Evolutionary conservation across 208 protist species (phyloP).

Genomic region (Entamoeba moshkovskii): DNA sequence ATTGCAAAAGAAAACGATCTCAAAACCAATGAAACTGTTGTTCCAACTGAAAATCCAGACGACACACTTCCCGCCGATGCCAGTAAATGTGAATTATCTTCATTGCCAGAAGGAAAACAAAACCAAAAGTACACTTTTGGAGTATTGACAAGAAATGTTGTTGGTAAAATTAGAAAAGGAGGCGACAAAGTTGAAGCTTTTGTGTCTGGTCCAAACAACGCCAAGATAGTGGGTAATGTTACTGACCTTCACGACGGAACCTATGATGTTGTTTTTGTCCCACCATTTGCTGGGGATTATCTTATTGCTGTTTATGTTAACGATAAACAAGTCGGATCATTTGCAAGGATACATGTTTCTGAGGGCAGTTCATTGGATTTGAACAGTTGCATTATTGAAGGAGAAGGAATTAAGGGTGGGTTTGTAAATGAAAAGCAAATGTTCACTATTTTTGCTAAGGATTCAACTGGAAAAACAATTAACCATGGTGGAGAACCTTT

Average conservation of each 20-base stretch:
- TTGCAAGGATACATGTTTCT: neutral
- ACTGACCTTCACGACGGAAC: neutral
- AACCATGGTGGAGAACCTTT: neutral
- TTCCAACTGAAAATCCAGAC: neutral
- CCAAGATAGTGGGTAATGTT: neutral
- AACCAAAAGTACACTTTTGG: neutral
- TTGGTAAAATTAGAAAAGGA: neutral
- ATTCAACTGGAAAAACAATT: neutral
- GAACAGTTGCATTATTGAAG: neutral
- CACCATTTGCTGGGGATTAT: neutral
- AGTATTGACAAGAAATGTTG: neutral
- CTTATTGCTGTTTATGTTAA: neutral
- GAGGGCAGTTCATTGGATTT: neutral
- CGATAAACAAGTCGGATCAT: neutral
- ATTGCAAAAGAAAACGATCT: neutral
- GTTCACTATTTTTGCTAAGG: neutral
- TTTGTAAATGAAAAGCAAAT: neutral
- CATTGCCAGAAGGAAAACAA: neutral
- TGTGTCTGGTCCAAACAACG: neutral
- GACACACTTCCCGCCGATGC: neutral
- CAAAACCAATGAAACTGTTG: neutral
- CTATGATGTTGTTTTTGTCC: neutral
- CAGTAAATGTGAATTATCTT: neutral
- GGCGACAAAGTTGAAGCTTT: neutral
- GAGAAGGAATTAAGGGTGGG: neutral